These are phyloP conservation scores for Nitzschia putrida DNA, from an alignment of 108 stramenopile genomes.

Conservation along the genomic window DNA sequence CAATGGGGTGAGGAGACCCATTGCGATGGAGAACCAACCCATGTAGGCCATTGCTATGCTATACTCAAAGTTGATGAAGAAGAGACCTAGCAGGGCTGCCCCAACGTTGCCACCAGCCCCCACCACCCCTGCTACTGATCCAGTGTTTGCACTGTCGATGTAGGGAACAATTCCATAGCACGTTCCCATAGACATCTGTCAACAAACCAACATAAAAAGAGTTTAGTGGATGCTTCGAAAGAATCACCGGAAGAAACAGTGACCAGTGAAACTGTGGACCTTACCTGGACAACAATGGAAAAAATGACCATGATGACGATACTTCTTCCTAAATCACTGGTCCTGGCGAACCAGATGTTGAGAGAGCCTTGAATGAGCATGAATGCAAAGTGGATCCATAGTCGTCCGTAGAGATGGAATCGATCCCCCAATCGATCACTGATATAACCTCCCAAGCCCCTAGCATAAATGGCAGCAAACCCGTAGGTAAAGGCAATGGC, in stretches of 20 bases:
- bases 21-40: constrained; percentile 41
- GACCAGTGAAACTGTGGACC: not conserved
- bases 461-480: constrained; percentile 48
- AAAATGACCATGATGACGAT: constrained; percentile 58
- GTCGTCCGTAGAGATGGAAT: constrained; percentile 54
- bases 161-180: constrained; percentile 74
- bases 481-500: constrained; percentile 59
- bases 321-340: constrained; percentile 24
- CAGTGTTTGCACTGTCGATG: constrained; percentile 59
- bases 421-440: constrained; percentile 35
- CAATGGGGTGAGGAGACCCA: constrained; percentile 38
- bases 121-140: constrained; percentile 72
- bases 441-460: constrained; percentile 51
- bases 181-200: constrained; percentile 54
- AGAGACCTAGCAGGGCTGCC: constrained; percentile 32
- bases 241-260: not conserved
- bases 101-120: constrained; percentile 69
- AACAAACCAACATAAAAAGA: not conserved
- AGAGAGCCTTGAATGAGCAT: constrained; percentile 54
- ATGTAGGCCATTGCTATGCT: constrained; percentile 34
- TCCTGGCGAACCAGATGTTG: constrained; percentile 45
- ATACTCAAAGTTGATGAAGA: constrained; percentile 28
- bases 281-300: constrained; percentile 58
- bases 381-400: constrained; percentile 42
- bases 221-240: not conserved